phyloP scores from a whole-genome alignment of 2,329 filamentous ascomycete genomes.

The Penicillium brevicompactum region DNA sequence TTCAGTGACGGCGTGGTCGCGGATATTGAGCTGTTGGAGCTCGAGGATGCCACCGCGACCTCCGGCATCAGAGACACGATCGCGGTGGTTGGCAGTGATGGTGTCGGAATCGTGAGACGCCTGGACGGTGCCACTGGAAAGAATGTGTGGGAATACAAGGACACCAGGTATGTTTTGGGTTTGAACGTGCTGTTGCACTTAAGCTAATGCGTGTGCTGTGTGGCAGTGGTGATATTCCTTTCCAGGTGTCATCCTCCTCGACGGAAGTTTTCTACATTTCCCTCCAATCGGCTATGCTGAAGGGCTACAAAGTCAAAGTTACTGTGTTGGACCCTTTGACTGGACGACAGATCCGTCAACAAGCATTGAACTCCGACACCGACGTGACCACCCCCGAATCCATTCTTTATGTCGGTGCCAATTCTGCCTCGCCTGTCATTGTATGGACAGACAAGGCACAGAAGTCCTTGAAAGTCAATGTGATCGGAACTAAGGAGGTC shows the following conservation, averaged over 20 bases:
- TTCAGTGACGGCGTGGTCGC: conserved; percentile 52
- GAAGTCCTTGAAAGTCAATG: conserved; percentile 49
- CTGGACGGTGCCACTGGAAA: conserved; percentile 72
- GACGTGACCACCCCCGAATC: conserved; percentile 59
- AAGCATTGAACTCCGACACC: conserved; percentile 70
- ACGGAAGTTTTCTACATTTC: conserved; percentile 75
- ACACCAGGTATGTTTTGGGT: conserved; percentile 52
- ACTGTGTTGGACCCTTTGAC: conserved; percentile 71
- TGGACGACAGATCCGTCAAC: conserved; percentile 72
- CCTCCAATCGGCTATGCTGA: conserved; percentile 65
- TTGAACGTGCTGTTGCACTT: background rate
- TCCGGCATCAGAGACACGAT: conserved; percentile 64
- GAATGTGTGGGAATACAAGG: conserved; percentile 76
- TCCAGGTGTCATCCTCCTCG: conserved; percentile 72
- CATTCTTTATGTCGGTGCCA: conserved; percentile 44
- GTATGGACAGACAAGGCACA: conserved; percentile 47
- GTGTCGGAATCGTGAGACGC: conserved; percentile 64
- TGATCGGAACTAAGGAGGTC: conserved; percentile 46
- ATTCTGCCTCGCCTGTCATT: conserved; percentile 45
- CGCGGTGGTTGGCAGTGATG: conserved; percentile 61
- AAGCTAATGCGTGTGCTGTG: conserved; percentile 21
- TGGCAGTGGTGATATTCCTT: conserved; percentile 66
- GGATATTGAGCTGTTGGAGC: conserved; percentile 72
- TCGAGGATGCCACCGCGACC: conserved; percentile 58
- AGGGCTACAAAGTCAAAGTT: conserved; percentile 76